Evolutionary conservation across 495 filamentous ascomycete species (phyloP).

Genomic region (Xylaria sp.): DNA sequence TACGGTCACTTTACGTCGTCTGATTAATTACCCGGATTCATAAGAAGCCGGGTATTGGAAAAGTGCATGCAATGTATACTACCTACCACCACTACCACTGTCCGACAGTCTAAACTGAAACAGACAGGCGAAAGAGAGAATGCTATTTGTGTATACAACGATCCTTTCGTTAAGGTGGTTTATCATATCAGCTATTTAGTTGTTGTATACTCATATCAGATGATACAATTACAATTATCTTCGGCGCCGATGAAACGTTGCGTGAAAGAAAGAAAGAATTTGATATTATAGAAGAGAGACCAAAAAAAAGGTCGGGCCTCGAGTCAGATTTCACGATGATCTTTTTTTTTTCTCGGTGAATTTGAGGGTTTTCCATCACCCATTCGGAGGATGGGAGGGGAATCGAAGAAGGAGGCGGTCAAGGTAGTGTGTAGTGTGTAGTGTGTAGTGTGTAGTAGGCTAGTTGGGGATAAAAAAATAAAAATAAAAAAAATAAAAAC

Average conservation of each 20-base stretch:
- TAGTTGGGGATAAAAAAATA: no score
- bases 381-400: not conserved
- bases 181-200: not conserved
- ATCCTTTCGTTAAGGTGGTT: no score
- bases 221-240: conserved; percentile 1
- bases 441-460: no score
- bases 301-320: not conserved
- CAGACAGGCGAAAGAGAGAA: not conserved
- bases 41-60: not conserved
- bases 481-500: no score
- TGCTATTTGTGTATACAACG: no score
- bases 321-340: not conserved
- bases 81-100: no score
- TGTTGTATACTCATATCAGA: not conserved
- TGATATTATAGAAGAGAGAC: not conserved
- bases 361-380: not conserved
- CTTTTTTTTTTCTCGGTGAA: not conserved
- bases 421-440: not conserved
- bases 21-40: not conserved
- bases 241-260: not conserved
- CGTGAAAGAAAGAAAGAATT: not conserved
- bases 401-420: not conserved
- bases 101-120: not conserved
- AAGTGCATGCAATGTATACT: no score
- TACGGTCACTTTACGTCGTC: not conserved